Conservation (phyloP, 1,284 basidiomycete species). For the Moesziomyces parantarcticus region DNA sequence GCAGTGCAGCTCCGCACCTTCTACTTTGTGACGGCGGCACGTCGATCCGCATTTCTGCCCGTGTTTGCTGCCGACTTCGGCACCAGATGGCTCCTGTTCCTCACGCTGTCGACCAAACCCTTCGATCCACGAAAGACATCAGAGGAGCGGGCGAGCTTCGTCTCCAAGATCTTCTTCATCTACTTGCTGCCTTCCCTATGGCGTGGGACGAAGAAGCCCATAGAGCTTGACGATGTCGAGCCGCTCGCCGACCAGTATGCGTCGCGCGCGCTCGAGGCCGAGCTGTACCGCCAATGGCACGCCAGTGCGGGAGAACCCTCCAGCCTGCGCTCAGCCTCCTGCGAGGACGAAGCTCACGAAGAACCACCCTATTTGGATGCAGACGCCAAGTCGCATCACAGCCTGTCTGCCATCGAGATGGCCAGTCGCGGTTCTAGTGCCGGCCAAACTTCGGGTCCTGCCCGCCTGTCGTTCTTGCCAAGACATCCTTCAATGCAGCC, state of each 20-base stretch:
- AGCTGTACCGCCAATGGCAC: conserved; percentile 10
- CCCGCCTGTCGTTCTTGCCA: conserved; percentile 1
- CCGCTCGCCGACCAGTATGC: conserved; percentile 14
- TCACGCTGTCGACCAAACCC: conserved; percentile 24
- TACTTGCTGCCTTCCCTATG: conserved; percentile 25
- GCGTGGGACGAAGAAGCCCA: conserved; percentile 12
- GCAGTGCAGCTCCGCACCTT: conserved; percentile 27
- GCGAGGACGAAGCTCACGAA: no score
- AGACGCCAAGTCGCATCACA: no score
- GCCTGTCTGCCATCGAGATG: no score
- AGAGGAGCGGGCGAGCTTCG: conserved; percentile 32
- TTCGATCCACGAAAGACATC: conserved; percentile 14
- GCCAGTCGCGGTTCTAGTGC: no score
- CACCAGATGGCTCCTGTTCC: conserved; percentile 14
- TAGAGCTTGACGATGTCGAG: conserved; percentile 30
- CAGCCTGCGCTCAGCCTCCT: no score
- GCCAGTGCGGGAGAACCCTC: not conserved
- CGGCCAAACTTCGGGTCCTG: no score
- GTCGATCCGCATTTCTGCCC: conserved; percentile 10
- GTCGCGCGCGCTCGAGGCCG: conserved; percentile 9
- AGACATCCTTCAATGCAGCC: not conserved
- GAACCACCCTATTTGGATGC: no score
- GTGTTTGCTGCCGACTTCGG: conserved; percentile 18
- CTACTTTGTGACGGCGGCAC: conserved; percentile 13
- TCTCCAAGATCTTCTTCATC: conserved; percentile 30